Evolutionary conservation across 179 eudicot species (phyloP).

Genomic region (Sideroxylon spinosum): DNA sequence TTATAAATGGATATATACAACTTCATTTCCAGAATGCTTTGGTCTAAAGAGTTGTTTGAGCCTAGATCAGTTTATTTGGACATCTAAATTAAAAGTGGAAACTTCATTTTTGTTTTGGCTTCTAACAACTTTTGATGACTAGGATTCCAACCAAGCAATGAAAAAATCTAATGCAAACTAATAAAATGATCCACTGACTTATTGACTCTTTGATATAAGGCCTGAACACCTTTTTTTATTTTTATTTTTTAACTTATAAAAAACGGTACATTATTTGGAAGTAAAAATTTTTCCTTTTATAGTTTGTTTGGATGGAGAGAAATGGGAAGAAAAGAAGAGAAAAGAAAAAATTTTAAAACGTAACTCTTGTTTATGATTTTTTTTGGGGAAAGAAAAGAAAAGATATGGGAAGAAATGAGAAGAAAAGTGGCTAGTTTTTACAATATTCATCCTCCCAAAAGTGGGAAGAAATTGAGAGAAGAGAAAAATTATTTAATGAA

Average conservation of each 20-base stretch:
- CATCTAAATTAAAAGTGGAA: neutral
- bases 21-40: neutral
- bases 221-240: neutral
- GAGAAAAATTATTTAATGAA: no score
- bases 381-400: no score
- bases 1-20: neutral
- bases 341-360: no score
- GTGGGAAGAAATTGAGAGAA: no score
- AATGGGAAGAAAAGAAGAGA: no score
- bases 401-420: no score
- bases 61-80: neutral
- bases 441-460: no score
- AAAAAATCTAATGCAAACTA: neutral
- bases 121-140: no score
- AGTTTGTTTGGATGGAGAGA: no score
- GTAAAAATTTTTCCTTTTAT: neutral
- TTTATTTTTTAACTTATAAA: neutral
- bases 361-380: no score
- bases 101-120: neutral
- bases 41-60: neutral
- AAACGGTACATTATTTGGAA: neutral
- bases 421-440: no score
- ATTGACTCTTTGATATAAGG: neutral
- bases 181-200: neutral
- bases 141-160: neutral